Evolutionary conservation across 2,329 filamentous ascomycete genomes (phyloP), one percentile per base, ranked within the genome.

Genomic region (Aspergillus nomiae): DNA sequence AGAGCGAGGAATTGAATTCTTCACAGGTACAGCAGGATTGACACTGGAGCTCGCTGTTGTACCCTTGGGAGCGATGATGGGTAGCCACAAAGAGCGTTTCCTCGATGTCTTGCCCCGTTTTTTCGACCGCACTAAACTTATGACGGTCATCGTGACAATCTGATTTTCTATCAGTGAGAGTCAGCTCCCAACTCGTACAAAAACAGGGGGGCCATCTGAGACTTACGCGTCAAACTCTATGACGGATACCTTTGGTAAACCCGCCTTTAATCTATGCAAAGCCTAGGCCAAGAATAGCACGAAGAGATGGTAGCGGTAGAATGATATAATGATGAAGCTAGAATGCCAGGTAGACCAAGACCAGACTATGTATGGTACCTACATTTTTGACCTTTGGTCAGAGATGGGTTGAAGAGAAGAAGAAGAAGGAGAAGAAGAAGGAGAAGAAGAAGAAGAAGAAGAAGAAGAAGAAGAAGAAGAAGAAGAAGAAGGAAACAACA

Each of bases 11-110:
- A 74, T 73, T 28, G 76, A 62, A 56, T 69, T 48, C 61, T 73
- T 72, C 59, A 74, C 73, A 58, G 75, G 65, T 61, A 72, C 76
- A 63, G 57, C 19, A 46, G 30, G 54, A 36, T 56, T 45, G 26
- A 61, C 26, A 30, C 53, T 24, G 26, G 53, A 28, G 16, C 71
- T 67, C 63, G 73, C 66, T 30, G 68, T 64, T 59, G 78, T 76
- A 65, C 80, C 77, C 65, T 81, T 82, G 26, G 81, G 81, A 9
- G 80, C 81, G 68, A 83, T 82, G 50, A 77, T 74, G 59, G 80
- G 80, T 46, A 83, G 68, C 60, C 75, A 75, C 30, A 77, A 60
- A 32, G 77, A 71, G 41, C 72, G 75, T 66, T 78, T 80, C 54
- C 70, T 76, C 48, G 77, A 75, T 64, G 73, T 65, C 63, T 76